Base-by-base conservation (phyloP, 2,329 filamentous ascomycete species). In the Venturiaceae sp. region DNA sequence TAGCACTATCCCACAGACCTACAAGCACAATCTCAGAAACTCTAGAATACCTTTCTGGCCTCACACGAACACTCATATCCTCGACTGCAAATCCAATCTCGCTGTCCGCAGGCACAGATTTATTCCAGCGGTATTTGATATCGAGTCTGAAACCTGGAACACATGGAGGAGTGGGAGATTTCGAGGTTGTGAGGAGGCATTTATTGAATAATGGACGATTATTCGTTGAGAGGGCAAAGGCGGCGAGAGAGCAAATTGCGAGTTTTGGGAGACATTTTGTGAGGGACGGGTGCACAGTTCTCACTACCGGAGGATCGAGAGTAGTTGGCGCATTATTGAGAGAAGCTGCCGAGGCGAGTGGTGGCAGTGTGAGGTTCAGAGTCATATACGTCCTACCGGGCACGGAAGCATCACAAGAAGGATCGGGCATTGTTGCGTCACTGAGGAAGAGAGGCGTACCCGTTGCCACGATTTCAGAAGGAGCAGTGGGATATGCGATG, bases 61-160 rank as follows among this genome's bases (percentile, higher is more conserved):
- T 94, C 69, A 92, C 90, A 55, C 79, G 83, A 56, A 83, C 84
- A 66, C 83, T 99, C 63, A 92, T 92, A 72, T 79, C 80, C 60
- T 84, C 85, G 21, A 87, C 95, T 57, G 80, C 87, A 7, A 97
- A 99, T 74, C 89, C 92, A 14, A 89, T 97, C 59, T 92, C 92
- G 4, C 83, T 97, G 16, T 91, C 89, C 53, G 94, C 95, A 58
- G 94, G 94, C 66, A 96, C 92, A 61, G 92, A 96, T 71, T 84
- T 97, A 60, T 97, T 99, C 78, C 88, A 94, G 71, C 87, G 92
- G 70, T 97, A 95, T 74, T 83, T 99, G 65, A 87, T 96, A 67
- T 84, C 85, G 59, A 90, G 81, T 21, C 72, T 86, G 65, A 73
- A 79, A 61, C 77, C 81, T 16, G 66, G 80, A 28, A 68, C 68